These are phyloP conservation scores for Physaria fendleri DNA, from an alignment of 345 rosid species.

Conservation along the genomic window DNA sequence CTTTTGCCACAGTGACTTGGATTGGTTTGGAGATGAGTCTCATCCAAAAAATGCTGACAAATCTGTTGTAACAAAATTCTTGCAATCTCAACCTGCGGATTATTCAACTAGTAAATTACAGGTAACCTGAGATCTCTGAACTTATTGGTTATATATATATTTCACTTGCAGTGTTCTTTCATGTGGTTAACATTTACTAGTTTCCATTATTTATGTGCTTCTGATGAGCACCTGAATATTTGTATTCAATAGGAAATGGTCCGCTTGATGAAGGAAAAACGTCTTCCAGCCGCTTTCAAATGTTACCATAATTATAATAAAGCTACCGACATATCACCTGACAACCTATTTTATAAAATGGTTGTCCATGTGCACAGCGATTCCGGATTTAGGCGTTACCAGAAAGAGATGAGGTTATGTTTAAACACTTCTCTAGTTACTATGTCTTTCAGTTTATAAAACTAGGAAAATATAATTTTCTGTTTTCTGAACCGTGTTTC, in stretches of 20 bases:
- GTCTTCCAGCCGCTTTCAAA: slow-evolving; percentile 75
- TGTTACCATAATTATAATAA: slow-evolving; percentile 85
- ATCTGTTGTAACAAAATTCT: slow-evolving; percentile 71
- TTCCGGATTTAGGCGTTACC: slow-evolving; percentile 81
- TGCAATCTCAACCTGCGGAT: slow-evolving; percentile 84
- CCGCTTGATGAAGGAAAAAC: slow-evolving; percentile 73
- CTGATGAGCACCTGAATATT: slow-evolving; percentile 8
- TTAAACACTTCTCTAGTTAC: slow-evolving; percentile 5
- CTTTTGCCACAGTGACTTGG: slow-evolving; percentile 65
- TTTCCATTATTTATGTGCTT: not conserved
- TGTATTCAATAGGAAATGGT: slow-evolving; percentile 66
- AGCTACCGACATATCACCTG: slow-evolving; percentile 49
- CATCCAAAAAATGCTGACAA: slow-evolving; percentile 72
- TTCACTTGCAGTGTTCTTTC: slow-evolving; percentile 1
- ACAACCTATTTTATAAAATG: slow-evolving; percentile 77
- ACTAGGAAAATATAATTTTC: slow-evolving; percentile 15
- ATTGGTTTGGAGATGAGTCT: slow-evolving; percentile 69
- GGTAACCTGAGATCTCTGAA: slow-evolving; percentile 36
- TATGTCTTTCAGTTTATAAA: slow-evolving; percentile 5
- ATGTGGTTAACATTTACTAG: not conserved
- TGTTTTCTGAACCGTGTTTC: slow-evolving; percentile 28
- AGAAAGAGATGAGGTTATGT: slow-evolving; percentile 87
- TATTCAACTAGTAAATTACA: slow-evolving; percentile 74
- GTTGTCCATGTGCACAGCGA: slow-evolving; percentile 90
- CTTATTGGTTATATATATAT: not conserved